Percentiles rank a stretch among this genome's conserved stretches.
These are phyloP conservation scores for Nigrospora sphaerica DNA, from an alignment of 2,329 filamentous ascomycete species.

Conservation along the genomic window DNA sequence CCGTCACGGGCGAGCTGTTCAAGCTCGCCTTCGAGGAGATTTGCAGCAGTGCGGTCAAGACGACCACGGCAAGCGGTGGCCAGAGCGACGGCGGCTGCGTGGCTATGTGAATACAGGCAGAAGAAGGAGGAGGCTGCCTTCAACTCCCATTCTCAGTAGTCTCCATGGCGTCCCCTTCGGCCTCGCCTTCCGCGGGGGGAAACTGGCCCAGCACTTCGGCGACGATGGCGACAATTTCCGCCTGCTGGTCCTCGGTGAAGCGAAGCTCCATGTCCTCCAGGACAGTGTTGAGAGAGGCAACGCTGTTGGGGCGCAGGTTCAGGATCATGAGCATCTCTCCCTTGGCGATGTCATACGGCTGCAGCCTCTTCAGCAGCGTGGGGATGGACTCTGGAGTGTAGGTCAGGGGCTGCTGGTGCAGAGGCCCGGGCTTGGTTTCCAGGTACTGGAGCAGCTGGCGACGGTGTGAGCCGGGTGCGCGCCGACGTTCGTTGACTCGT, in stretches of 20 bases:
- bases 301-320: slow-evolving; percentile 54
- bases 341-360: slow-evolving; percentile 55
- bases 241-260: slow-evolving; percentile 52
- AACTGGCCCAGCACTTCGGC: slow-evolving; percentile 51
- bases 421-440: slow-evolving; percentile 44
- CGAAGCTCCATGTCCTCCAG: slow-evolving; percentile 59
- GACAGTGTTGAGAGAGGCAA: slow-evolving; percentile 52
- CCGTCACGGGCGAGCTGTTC: slow-evolving; percentile 51
- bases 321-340: slow-evolving; percentile 62
- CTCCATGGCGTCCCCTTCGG: slow-evolving; percentile 29
- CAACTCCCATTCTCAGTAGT: slow-evolving; percentile 13
- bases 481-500: no score
- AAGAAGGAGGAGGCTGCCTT: not conserved
- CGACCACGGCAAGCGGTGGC: slow-evolving; percentile 36
- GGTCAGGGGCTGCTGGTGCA: slow-evolving; percentile 45
- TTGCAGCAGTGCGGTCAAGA: slow-evolving; percentile 46
- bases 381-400: slow-evolving; percentile 47
- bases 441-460: slow-evolving; percentile 55
- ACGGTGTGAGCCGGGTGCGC: not conserved
- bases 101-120: not conserved
- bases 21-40: slow-evolving; percentile 54
- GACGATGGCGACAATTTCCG: slow-evolving; percentile 49
- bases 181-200: slow-evolving; percentile 23
- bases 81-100: slow-evolving; percentile 44
- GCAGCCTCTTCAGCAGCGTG: slow-evolving; percentile 46